Evolutionary conservation across 2,329 filamentous ascomycete species (phyloP).

Genomic region (Pseudocercospora fijiensis): DNA sequence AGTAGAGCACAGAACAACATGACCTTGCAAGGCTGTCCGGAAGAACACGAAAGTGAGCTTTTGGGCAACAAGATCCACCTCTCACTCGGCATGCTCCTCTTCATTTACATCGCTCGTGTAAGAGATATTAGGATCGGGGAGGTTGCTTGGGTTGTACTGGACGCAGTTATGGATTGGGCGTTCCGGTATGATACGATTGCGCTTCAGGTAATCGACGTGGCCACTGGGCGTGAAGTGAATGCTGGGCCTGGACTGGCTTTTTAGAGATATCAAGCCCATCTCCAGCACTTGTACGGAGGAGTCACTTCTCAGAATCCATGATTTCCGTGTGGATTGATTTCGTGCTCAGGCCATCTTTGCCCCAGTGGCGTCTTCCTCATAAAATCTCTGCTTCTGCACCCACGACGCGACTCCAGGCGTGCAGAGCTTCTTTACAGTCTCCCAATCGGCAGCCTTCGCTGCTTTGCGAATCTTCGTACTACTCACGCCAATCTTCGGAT

Average conservation of each 20-base stretch:
- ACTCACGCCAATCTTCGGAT: conserved; percentile 51
- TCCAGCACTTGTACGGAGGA: background rate
- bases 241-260: background rate
- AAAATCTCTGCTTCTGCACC: conserved; percentile 59
- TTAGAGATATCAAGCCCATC: background rate
- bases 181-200: background rate
- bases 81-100: background rate
- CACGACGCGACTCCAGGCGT: conserved; percentile 57
- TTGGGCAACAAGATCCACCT: too few species aligned
- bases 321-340: background rate
- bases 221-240: background rate
- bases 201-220: background rate
- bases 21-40: too few species aligned
- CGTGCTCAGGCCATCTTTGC: conserved; percentile 35
- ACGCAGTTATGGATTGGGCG: background rate
- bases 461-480: conserved; percentile 64
- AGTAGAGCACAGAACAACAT: background rate
- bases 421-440: conserved; percentile 55
- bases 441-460: conserved; percentile 50
- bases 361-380: conserved; percentile 41
- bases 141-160: background rate
- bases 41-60: too few species aligned
- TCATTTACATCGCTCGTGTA: background rate
- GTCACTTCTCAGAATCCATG: background rate
- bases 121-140: background rate